Conservation (phyloP, 2,329 filamentous ascomycete genomes). For the Thelonectria olida region DNA sequence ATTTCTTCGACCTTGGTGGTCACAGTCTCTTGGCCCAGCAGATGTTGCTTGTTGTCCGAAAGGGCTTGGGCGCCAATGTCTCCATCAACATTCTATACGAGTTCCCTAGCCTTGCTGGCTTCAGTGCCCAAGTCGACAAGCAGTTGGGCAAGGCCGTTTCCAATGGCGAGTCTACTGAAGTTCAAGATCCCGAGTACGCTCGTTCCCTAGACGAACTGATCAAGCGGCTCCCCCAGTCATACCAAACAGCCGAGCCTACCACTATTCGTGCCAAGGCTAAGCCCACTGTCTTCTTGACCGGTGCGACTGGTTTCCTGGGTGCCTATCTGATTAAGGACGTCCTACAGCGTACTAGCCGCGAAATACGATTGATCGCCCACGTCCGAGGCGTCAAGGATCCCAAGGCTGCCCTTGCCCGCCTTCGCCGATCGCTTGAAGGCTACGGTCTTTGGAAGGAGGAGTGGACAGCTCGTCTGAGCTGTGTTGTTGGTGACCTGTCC, state of each 20-base stretch:
- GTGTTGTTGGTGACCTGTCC: conserved; percentile 78
- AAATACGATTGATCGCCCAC: conserved; percentile 69
- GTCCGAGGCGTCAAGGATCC: conserved; percentile 72
- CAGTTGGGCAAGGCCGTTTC: conserved; percentile 38
- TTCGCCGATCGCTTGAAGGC: conserved; percentile 73
- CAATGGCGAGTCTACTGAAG: conserved; percentile 41
- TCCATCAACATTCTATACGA: conserved; percentile 45
- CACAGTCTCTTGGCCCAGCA: conserved; percentile 70
- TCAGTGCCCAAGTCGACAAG: conserved; percentile 44
- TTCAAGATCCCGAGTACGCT: conserved; percentile 62
- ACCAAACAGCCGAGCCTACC: conserved; percentile 48
- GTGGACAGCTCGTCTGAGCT: conserved; percentile 72
- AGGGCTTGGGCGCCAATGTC: conserved; percentile 42
- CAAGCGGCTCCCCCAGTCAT: conserved; percentile 55
- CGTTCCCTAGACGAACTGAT: conserved; percentile 62
- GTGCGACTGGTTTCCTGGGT: conserved; percentile 82
- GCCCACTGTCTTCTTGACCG: conserved; percentile 80
- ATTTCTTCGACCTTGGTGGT: conserved; percentile 53
- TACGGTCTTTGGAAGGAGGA: conserved; percentile 82
- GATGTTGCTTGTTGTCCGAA: conserved; percentile 70
- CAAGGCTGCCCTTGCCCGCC: conserved; percentile 64
- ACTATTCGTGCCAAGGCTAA: conserved; percentile 40
- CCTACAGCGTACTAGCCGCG: conserved; percentile 51
- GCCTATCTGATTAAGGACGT: conserved; percentile 82
- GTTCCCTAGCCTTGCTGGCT: conserved; percentile 39